Percentiles rank a stretch among this genome's conserved stretches.
Evolutionary conservation across 805 yeast species (phyloP).

Genomic region (Saturnispora bothae): DNA sequence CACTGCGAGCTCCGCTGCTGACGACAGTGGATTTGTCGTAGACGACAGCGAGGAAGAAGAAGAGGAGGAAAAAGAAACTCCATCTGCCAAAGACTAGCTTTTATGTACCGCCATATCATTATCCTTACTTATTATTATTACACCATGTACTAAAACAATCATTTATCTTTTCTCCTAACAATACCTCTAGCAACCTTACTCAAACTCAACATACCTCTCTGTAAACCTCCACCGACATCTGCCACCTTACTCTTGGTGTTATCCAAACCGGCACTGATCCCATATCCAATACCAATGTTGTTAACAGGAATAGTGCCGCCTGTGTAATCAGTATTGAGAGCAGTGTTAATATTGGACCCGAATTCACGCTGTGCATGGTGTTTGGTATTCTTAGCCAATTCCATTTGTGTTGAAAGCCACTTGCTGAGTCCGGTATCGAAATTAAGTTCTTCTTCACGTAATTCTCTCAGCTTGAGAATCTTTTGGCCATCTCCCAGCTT

Average conservation of each 20-base stretch:
- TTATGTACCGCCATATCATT: no score
- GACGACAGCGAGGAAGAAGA: constrained; percentile 34
- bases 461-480: neutral
- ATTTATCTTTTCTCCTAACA: constrained; percentile 7
- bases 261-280: constrained; percentile 6
- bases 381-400: constrained; percentile 4
- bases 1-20: neutral
- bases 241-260: constrained; percentile 6
- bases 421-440: constrained; percentile 2
- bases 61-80: neutral
- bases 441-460: neutral
- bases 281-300: constrained; percentile 6
- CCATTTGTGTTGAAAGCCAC: constrained; percentile 6
- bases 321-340: constrained; percentile 4
- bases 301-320: neutral
- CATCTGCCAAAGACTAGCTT: neutral
- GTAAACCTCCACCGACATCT: constrained; percentile 8
- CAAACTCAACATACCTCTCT: constrained; percentile 8
- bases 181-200: constrained; percentile 8
- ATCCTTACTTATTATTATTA: no score
- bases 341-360: constrained; percentile 5
- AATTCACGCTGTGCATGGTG: neutral
- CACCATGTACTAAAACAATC: neutral
- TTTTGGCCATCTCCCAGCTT: neutral
- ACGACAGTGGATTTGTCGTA: constrained; percentile 39